Conservation (phyloP, 2,329 filamentous ascomycete species). For the Pseudomassariella vexata region DNA sequence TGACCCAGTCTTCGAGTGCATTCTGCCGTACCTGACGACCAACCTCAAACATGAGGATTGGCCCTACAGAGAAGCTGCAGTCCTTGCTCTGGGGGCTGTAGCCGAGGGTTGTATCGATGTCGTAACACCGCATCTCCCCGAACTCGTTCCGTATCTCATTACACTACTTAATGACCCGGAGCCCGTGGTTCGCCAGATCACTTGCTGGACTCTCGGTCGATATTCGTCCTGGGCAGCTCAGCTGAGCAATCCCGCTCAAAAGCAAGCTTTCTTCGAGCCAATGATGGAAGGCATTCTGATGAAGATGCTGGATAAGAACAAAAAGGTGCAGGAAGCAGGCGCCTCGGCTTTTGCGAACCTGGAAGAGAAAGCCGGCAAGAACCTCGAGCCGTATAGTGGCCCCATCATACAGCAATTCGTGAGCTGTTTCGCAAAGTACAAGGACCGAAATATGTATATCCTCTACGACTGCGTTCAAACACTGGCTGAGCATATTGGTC, state of each 20-base stretch:
- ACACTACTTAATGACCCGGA: slow-evolving; percentile 78
- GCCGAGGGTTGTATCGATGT: slow-evolving; percentile 90
- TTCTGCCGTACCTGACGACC: slow-evolving; percentile 84
- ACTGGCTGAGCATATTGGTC: slow-evolving; percentile 83
- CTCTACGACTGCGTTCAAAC: slow-evolving; percentile 98
- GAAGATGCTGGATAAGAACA: slow-evolving; percentile 95
- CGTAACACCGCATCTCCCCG: slow-evolving; percentile 83
- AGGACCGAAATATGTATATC: slow-evolving; percentile 98
- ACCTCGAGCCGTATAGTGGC: slow-evolving; percentile 77
- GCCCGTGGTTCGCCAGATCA: slow-evolving; percentile 91
- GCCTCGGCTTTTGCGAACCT: slow-evolving; percentile 94
- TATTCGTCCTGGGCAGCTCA: slow-evolving; percentile 90
- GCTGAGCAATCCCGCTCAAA: slow-evolving; percentile 60
- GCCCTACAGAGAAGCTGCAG: slow-evolving; percentile 88
- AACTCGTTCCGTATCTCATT: slow-evolving; percentile 86
- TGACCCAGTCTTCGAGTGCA: slow-evolving; percentile 80
- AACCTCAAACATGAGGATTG: slow-evolving; percentile 86
- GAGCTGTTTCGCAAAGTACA: slow-evolving; percentile 87
- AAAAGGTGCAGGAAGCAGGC: slow-evolving; percentile 94
- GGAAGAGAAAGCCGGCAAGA: slow-evolving; percentile 83
- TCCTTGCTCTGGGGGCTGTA: slow-evolving; percentile 88
- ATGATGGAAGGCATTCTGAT: slow-evolving; percentile 95
- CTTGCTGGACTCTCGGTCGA: slow-evolving; percentile 92
- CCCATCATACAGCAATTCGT: slow-evolving; percentile 93
- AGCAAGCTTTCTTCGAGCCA: slow-evolving; percentile 78